Evolutionary conservation across 2,329 filamentous ascomycete species (phyloP), one percentile per base, ranked within the genome.

Genomic region (Diaporthe batatas): DNA sequence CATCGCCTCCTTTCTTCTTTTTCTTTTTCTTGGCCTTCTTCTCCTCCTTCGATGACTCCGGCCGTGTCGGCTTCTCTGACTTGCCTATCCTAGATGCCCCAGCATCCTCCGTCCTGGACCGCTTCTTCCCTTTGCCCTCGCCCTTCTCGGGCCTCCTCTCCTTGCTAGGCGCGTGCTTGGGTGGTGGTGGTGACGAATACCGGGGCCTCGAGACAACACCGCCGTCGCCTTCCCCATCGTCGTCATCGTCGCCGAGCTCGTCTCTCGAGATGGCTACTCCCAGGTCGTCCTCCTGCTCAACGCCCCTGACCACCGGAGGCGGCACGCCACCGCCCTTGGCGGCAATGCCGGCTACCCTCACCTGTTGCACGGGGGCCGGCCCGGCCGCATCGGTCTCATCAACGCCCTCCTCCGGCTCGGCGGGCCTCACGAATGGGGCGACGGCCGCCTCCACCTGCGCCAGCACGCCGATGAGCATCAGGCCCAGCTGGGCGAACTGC

Each of bases 401-500:
- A 71, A 75, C n/a, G 71, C 76, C 80, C 11, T 77, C 77, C 18
- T 55, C 64, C n/a, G 54, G 34, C 44, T 29, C 53, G n/a, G 23
- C 7, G 1, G 55, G 32, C 47, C 79, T 79, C 10, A 82, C 76
- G 12, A 86, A 76, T 10, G 77, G 77, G 11, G 80, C 80, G 65
- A 90, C 80, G 1, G 85, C 80, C 67, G 82, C 82, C 74, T 88
- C 82, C 29, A 92, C 81, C 74, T 89, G 89, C 5, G 91, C 91
- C 72, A 95, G 82, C 1, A 89, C 82, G 25, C 88, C 90, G 58
- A 95, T 79, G 12, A 96, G 86, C 75, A 93, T 86, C 25, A 94
- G 84, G 5, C 93, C 94, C 3, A 96, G 85, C 5, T 90, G 85
- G 2, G 93, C 90, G 80, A 93, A 93, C 78, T 94, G 93, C 44